Conservation (phyloP, 345 rosid genomes). For the Citrus mangshanensis region DNA sequence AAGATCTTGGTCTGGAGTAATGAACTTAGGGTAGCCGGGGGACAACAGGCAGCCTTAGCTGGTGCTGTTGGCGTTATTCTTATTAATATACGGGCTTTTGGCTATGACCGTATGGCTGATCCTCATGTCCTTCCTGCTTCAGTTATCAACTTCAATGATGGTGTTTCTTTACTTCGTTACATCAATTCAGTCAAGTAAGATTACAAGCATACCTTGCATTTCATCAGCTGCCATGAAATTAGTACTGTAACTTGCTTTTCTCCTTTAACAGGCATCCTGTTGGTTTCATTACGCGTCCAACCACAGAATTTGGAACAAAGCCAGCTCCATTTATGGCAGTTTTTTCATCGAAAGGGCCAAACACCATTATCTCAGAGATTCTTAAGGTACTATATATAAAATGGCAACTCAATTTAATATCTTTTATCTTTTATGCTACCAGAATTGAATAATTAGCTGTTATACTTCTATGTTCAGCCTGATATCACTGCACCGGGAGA, state of each 20-base stretch:
- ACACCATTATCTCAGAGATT: constrained; percentile 47
- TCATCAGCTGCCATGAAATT: not conserved
- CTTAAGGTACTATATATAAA: constrained; percentile 40
- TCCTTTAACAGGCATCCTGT: constrained; percentile 41
- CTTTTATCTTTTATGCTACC: not conserved
- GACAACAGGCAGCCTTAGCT: constrained; percentile 47
- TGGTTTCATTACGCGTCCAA: constrained; percentile 46
- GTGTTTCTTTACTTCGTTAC: constrained; percentile 46
- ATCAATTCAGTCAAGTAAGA: constrained; percentile 49
- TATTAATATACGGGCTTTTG: no score
- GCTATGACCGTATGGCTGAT: constrained; percentile 28
- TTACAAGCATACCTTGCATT: not conserved
- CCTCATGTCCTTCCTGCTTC: constrained; percentile 75
- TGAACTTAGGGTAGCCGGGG: not conserved
- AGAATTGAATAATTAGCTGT: not conserved
- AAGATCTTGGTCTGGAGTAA: no score
- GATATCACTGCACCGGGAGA: constrained; percentile 57
- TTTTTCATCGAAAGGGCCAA: constrained; percentile 80
- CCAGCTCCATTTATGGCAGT: constrained; percentile 77
- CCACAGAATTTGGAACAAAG: constrained; percentile 34
- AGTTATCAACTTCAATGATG: constrained; percentile 46
- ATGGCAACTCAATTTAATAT: not conserved
- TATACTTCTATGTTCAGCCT: constrained; percentile 34
- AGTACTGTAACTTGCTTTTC: not conserved
- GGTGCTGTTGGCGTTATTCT: constrained; percentile 83